Conservation (phyloP, 169 alveolate genomes). For the Toxoplasma gondii region DNA sequence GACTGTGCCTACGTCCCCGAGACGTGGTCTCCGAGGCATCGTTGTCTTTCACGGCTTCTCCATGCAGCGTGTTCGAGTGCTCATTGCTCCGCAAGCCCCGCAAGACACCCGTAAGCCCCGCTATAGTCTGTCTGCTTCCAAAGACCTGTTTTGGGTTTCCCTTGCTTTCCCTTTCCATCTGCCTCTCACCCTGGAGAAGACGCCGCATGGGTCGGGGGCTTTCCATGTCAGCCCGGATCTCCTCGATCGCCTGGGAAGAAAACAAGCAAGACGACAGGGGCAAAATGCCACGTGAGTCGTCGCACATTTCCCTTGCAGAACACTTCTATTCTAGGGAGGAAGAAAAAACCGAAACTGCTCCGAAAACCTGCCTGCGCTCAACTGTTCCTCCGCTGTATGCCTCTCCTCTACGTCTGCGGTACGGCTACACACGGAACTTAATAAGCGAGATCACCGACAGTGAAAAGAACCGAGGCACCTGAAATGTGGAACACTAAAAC, state of each 20-base stretch:
- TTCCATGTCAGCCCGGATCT: conserved; percentile 44
- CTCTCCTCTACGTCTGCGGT: neutral
- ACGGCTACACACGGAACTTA: neutral
- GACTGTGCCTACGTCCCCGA: too few species aligned
- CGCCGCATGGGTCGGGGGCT: conserved; percentile 48
- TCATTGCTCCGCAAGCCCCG: neutral
- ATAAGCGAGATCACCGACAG: too few species aligned
- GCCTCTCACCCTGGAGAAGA: conserved; percentile 39
- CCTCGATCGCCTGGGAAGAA: conserved; percentile 41
- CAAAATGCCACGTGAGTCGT: neutral
- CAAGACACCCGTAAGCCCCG: neutral
- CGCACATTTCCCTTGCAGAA: neutral
- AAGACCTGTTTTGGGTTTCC: neutral
- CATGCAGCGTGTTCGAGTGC: neutral
- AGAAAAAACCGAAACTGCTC: neutral
- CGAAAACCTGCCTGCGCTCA: neutral
- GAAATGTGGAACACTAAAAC: too few species aligned
- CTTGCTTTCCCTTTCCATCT: too few species aligned
- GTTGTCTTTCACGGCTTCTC: too few species aligned
- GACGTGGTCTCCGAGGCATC: too few species aligned
- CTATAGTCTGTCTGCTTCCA: too few species aligned
- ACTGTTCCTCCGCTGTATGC: neutral
- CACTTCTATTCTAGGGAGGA: neutral
- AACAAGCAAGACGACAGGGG: neutral
- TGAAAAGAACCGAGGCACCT: too few species aligned